Base-by-base conservation (phyloP, 306 rosid species). In the Aeschynomene evenia region DNA sequence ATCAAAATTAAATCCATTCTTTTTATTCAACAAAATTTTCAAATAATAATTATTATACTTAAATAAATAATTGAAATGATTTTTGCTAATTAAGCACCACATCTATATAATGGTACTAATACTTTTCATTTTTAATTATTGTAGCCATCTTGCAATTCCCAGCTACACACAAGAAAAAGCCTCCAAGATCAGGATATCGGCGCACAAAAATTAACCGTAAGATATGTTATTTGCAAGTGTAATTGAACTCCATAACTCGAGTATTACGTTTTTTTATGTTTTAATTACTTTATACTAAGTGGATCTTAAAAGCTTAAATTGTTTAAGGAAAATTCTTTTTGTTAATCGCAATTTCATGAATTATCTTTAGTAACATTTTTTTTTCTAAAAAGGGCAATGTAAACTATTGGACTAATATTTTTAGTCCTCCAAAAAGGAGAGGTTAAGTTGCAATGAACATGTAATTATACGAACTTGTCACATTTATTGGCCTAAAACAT, bases 91-190 rank as follows among this genome's bases (percentile, higher is more conserved):
- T 20, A 16, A 5, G 49, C 71, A 29, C 53, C 23, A 8, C 9
- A 43, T 63, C 33, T 13, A 29, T 37, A 45, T n/a, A 48, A 48
- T 26, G 13, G 8, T 54, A 12, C 37, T 74, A 33, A 78, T 14
- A 19, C 54, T 49, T 34, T 39, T 29, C 63, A 43, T 75, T 48
- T 82, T 67, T 64, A 66, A 39, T 72, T 78, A 52, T 48, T 81
- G 86, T 87, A 93, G 98, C 97, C 63, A 88, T 94, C 72, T 77
- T 90, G 87, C 97, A 88, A 69, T 75, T 85, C 66, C 98, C 98
- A 58, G 85, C 86, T 23, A 80, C 80, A 50, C 88, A 90, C 80
- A 94, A 85, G 81, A 88, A 81, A 85, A 90, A 84, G 82, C 96
- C 98, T 67, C 94, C 91, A 21, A 87, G 75, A 83, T 77, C 89